Base-by-base conservation (phyloP, 2,329 filamentous ascomycete genomes). In the Lachnellula subtilissima region DNA sequence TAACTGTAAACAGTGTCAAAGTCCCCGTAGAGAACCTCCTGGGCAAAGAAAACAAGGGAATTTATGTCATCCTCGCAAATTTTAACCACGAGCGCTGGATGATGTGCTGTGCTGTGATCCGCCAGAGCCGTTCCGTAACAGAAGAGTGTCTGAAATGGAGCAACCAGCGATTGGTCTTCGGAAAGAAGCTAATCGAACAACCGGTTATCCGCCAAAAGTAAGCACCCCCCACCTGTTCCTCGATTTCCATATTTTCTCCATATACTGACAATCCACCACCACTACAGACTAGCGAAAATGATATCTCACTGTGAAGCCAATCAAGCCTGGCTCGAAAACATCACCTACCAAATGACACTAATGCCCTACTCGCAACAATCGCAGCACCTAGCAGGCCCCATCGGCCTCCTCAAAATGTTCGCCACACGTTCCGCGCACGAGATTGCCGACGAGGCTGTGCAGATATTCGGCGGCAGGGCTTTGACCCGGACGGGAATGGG, bases 71-170 rank as follows among this genome's bases (percentile, higher is more conserved):
- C 68, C 79, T 94, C 69, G 84, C 82, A 74, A 95, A 95, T 75
- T 95, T 95, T 76, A 94, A 94, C 78, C 89, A 94, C 74, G 89
- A 91, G 75, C 81, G 88, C 35, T 91, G 87, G 80, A 86, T 81
- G 73, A 90, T 92, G 87, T 77, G 78, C 55, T 85, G 83, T 63
- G 83, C 75, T 50, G 83, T 85, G 3, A 78, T 86, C 57, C 84
- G 88, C 50, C 78, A 81, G 72, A 83, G 79, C 53, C 81, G 89
- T 60, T 80, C 80, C 1, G 81, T 93, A 14, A 85, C 90, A 12
- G 89, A 95, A 71, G 90, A 95, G 70, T 93, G 85, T 66, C 75
- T 95, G 61, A 94, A 94, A 71, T 96, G 91, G 91, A 80, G 85
- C 35, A 90, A 94, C 75, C 91, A 96, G 74, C 85, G 90, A 50